phyloP scores from a whole-genome alignment of 805 yeast species.

The Yamadazyma nakazawae region DNA sequence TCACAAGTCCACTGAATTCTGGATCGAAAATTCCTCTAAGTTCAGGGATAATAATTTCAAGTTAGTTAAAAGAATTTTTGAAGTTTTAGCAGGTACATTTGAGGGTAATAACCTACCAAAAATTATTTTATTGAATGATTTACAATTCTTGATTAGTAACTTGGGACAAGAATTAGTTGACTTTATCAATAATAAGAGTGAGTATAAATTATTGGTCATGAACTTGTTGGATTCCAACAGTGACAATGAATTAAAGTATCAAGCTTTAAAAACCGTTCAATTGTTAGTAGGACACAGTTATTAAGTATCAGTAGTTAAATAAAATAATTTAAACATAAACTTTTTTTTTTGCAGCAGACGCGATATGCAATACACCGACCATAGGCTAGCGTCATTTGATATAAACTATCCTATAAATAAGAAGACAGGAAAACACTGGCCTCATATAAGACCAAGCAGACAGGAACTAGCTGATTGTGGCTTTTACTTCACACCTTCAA shows the following conservation, averaged over 20 bases:
- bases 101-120: conserved; percentile 21
- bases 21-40: conserved; percentile 75
- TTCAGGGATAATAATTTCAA: conserved; percentile 81
- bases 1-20: conserved; percentile 82
- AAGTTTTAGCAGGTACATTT: conserved; percentile 37
- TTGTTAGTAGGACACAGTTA: conserved; percentile 69
- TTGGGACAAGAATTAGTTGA: conserved; percentile 37
- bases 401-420: conserved; percentile 15
- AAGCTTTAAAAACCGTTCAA: conserved; percentile 95
- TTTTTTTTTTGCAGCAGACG: conserved; percentile 3
- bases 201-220: conserved; percentile 76
- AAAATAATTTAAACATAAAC: not conserved
- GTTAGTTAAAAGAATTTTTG: conserved; percentile 59
- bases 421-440: conserved; percentile 19
- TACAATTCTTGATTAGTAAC: conserved; percentile 40
- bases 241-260: conserved; percentile 87
- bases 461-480: conserved; percentile 52
- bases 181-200: conserved; percentile 48
- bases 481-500: conserved; percentile 54
- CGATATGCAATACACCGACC: conserved; percentile 20
- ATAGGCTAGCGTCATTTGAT: conserved; percentile 20
- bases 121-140: conserved; percentile 41
- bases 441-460: conserved; percentile 15
- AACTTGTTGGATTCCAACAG: conserved; percentile 63
- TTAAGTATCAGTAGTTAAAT: not conserved